Percentiles rank a stretch among this genome's conserved stretches.
These are phyloP conservation scores for Afroboletus lepidellus DNA, from an alignment of 1,284 basidiomycete species.

Conservation along the genomic window DNA sequence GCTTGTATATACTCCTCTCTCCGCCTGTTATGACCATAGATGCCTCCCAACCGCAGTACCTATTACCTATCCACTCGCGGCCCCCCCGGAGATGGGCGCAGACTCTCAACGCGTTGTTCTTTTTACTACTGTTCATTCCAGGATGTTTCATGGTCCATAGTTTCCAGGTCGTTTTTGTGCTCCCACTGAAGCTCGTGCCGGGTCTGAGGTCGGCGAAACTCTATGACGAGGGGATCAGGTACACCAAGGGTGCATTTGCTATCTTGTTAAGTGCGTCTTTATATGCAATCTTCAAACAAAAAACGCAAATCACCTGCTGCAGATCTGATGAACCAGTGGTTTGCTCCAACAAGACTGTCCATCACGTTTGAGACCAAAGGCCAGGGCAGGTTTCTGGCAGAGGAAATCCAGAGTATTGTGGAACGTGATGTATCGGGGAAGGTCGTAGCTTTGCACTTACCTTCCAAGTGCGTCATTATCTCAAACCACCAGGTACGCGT, in stretches of 20 bases:
- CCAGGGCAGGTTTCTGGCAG: constrained; percentile 54
- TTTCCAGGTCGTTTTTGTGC: constrained; percentile 67
- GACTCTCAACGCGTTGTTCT: constrained; percentile 50
- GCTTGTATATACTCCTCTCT: constrained; percentile 1
- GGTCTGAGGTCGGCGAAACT: constrained; percentile 42
- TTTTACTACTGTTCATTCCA: constrained; percentile 61
- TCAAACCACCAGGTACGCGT: constrained; percentile 74
- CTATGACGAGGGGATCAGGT: constrained; percentile 69
- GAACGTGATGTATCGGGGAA: constrained; percentile 57
- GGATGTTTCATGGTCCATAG: constrained; percentile 69
- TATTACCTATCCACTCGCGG: constrained; percentile 58
- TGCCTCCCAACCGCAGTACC: constrained; percentile 35
- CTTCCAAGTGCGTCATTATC: constrained; percentile 75
- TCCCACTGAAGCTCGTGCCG: constrained; percentile 61
- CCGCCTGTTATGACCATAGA: constrained; percentile 23
- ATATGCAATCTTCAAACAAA: constrained; percentile 1
- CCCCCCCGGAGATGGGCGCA: constrained; percentile 57
- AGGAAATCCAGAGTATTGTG: constrained; percentile 57
- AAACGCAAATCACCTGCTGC: constrained; percentile 17
- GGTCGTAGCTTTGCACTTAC: constrained; percentile 64
- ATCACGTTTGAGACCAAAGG: constrained; percentile 75
- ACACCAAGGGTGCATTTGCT: constrained; percentile 83
- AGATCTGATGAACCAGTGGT: constrained; percentile 80
- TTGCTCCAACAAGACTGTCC: constrained; percentile 74
- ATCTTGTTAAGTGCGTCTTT: constrained; percentile 61